Base-by-base conservation (phyloP, 1,139 yeast species). In the Yamadazyma trypodendri region DNA sequence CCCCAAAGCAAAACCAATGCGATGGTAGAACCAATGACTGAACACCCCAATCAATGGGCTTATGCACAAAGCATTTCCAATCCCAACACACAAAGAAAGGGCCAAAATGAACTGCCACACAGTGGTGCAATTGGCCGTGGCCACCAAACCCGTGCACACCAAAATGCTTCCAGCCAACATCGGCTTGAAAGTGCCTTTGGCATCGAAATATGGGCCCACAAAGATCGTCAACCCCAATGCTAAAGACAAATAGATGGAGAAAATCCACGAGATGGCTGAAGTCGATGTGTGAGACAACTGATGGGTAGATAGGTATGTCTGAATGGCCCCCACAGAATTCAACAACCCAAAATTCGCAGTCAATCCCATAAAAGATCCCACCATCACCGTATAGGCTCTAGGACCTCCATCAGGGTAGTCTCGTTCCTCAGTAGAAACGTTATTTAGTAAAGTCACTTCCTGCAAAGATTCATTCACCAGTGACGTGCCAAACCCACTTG, bases 241-340 rank as follows among this genome's bases (percentile, higher is more conserved):
- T 24, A 82, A 58, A 38, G 80, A 77, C 36, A 74, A 60, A 52
- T 72, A 80, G n/a, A 81, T 61, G 3, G 85, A 75, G 52, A 81
- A 83, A 41, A 82, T 72, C 89, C 89, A 83, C 5, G 84, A 76
- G 2, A 80, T 63, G 4, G 75, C 59, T 2, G 79, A 63, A 2
- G 77, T 65, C 2, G 73, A 55, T 10, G 63, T 53, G 23, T 61
- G 54, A 3, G 58, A 54, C 38, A 82, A 63, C 49, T 80, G 84
- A 54, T 82, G 71, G 39, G 64, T 61, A 3, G 76, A 58, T 4
- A 81, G 63, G 54, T 79, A 80, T 1, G 84, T 74, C 54, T 81
- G 85, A 14, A 81, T 67, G 11, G 80, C 81, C 40, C 88, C 87
- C n/a, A 76, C 68, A 2, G 84, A 63, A 48, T 81, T 81, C 42